phyloP scores from a whole-genome alignment of 768 basidiomycete genomes.

The Phaeolepiota aurea region DNA sequence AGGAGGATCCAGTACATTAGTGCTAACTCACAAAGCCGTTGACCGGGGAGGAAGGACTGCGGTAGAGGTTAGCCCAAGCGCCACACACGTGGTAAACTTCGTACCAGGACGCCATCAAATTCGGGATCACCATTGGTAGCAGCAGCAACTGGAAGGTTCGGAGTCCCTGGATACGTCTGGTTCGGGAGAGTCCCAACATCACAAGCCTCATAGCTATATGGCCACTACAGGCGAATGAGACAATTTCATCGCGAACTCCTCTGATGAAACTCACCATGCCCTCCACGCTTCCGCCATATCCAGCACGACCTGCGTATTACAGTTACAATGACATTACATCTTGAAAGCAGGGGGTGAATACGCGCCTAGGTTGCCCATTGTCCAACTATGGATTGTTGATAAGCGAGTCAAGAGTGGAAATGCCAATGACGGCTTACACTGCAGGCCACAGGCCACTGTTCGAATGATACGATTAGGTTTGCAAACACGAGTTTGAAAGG shows the following conservation, averaged over 20 bases:
- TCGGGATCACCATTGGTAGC: constrained; percentile 31
- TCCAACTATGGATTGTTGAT: too few relatives aligned
- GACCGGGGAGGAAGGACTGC: constrained; percentile 84
- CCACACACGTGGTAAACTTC: too few relatives aligned
- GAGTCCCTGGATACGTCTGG: constrained; percentile 61
- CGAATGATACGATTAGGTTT: too few relatives aligned
- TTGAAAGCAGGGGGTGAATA: constrained; percentile 8
- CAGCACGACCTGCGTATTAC: constrained; percentile 39
- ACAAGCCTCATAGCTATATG: constrained; percentile 63
- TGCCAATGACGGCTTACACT: too few relatives aligned
- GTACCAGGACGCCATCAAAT: constrained; percentile 49
- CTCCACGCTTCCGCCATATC: constrained; percentile 60
- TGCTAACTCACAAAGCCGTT: too few relatives aligned
- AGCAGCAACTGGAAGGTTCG: constrained; percentile 39
- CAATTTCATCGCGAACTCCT: constrained; percentile 1
- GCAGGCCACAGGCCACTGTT: constrained; percentile 26
- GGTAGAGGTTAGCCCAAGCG: too few relatives aligned
- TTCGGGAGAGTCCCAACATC: constrained; percentile 76
- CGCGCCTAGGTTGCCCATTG: constrained; percentile 41
- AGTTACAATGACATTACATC: constrained; percentile 23
- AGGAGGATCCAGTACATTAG: too few relatives aligned
- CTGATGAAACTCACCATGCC: constrained; percentile 39
- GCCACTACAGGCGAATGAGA: constrained; percentile 35
- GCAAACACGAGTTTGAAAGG: too few relatives aligned
- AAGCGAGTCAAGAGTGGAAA: too few relatives aligned